Base-by-base conservation (phyloP, 1,284 basidiomycete genomes). In the Marasmius oreades region DNA sequence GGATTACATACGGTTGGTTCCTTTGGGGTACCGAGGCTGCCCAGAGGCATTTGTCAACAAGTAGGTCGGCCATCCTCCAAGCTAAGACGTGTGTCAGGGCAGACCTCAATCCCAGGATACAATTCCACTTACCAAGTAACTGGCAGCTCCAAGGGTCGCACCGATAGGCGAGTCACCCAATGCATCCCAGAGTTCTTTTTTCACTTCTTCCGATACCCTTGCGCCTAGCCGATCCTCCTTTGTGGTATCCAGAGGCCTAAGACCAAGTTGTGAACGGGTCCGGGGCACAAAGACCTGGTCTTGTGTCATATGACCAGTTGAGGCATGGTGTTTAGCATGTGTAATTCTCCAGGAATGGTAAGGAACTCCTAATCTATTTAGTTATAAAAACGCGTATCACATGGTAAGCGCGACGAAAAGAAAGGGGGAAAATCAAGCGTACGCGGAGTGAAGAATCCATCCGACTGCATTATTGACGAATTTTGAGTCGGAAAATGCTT, bases 331-430 rank as follows among this genome's bases (percentile, higher is more conserved):
- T 71, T 95, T 95, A 36, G 86, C 94, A 72, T 99, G 96, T 3
- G 90, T 92, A 71, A 99, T 95, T 61, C 95, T 84, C 97, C 97
- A 99, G 22, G 94, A 93, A 72, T 99, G 95, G 77, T 95, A 99
- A 10, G 97, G 96, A 14, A 99, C 96, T 54, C 97, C 88, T 51
- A 99, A 84, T 57, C 89, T 92, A 60, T 37, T n/a, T 55, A 60
- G 52, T 51, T 58, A 55, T 34, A 57, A 58, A 58, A 14, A 28
- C 53, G 43, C 42, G 66, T 54, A 57, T 62, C 59, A 64, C 57
- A 65, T 68, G 60, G 62, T 55, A 39, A 34, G 22, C 47, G 51
- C 12, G 34, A 23, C 45, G 52, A 52, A 56, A 47, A 59, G 63
- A 64, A 61, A 62, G 8, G 22, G 47, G 14, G 28, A n/a, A n/a